Base-by-base conservation (phyloP, 305 asterid genomes). In the Fraxinus xanthoxyloides region DNA sequence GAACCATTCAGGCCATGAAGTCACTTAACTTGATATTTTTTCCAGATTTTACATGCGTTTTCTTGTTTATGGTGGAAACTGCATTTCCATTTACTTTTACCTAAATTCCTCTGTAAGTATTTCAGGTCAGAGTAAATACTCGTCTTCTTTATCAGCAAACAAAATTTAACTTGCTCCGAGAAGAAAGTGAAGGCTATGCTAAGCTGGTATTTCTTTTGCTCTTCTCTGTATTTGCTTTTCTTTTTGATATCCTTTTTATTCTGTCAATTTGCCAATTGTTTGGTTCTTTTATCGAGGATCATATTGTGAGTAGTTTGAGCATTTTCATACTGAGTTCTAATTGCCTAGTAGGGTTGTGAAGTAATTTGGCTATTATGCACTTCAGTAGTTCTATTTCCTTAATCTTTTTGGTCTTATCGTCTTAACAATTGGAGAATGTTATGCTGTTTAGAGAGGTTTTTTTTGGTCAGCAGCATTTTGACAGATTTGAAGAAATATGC, bases 71-170 rank as follows among this genome's bases (percentile, higher is more conserved):
- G 67, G 59, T 73, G 46, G 32, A 59, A 59, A 75, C 34, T 86
- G 5, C 59, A 75, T 46, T 77, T 75, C 65, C 26, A 24, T 80
- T 15, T 17, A 3, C 38, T 85, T 78, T 76, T 73, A 31, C 77
- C 76, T 82, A 79, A 82, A 63, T 15, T 28, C 26, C 38, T 69
- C 54, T 72, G 51, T 82, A 83, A 75, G 78, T 69, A 43, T 89
- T 88, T 85, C 91, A 96, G 99, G 99, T 96, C 82, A 92, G 99
- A 86, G 98, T 96, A 82, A 96, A 96, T 85, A 96, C 99, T 24
- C 97, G 99, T 75, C 98, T 96, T 91, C 97, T 96, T 79, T 96
- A 96, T 88, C 99, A 95, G 85, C 99, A 95, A 90, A 95, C 99
- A 56, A 95, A 95, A 82, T 95, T 95, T 84, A 95, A 96, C 86